Conservation (phyloP, 371 early-diverging fungal genomes). For the Saksenaea vasiformis region DNA sequence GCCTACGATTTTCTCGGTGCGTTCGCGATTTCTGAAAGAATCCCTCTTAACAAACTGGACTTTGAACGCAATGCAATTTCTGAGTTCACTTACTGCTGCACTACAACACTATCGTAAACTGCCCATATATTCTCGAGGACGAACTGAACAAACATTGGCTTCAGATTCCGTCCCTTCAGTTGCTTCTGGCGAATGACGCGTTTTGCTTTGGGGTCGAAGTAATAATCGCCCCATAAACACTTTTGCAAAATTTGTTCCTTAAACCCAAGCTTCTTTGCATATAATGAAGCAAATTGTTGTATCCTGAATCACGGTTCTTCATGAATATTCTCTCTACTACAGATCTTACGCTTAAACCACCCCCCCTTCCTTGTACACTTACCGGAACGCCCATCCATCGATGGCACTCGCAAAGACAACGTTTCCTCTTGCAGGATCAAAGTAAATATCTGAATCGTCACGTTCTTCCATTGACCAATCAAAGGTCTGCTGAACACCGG, state of each 20-base stretch:
- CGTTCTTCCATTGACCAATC: constrained; percentile 88
- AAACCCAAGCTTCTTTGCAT: constrained; percentile 88
- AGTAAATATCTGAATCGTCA: constrained; percentile 93
- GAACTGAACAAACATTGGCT: constrained; percentile 96
- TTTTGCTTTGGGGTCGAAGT: constrained; percentile 93
- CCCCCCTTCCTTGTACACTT: constrained; percentile 13
- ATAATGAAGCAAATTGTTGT: constrained; percentile 90
- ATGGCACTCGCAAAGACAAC: constrained; percentile 95
- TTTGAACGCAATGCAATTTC: not conserved
- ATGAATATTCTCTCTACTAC: not conserved
- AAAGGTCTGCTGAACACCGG: constrained; percentile 42
- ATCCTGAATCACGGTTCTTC: constrained; percentile 47
- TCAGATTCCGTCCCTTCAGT: constrained; percentile 77
- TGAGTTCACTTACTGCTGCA: constrained; percentile 57
- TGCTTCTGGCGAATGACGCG: constrained; percentile 86
- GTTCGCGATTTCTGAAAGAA: constrained; percentile 69
- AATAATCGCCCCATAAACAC: constrained; percentile 96
- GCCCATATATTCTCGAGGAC: constrained; percentile 95
- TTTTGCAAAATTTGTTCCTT: constrained; percentile 73
- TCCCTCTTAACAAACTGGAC: not conserved
- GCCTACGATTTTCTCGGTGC: constrained; percentile 90
- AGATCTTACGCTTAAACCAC: too few relatives aligned
- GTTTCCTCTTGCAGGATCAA: constrained; percentile 93
- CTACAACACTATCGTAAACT: constrained; percentile 85
- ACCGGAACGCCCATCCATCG: constrained; percentile 98